Percentiles rank a stretch among this genome's conserved stretches.
Evolutionary conservation across 495 filamentous ascomycete genomes (phyloP).

Genomic region (Aspergillus nanangensis): DNA sequence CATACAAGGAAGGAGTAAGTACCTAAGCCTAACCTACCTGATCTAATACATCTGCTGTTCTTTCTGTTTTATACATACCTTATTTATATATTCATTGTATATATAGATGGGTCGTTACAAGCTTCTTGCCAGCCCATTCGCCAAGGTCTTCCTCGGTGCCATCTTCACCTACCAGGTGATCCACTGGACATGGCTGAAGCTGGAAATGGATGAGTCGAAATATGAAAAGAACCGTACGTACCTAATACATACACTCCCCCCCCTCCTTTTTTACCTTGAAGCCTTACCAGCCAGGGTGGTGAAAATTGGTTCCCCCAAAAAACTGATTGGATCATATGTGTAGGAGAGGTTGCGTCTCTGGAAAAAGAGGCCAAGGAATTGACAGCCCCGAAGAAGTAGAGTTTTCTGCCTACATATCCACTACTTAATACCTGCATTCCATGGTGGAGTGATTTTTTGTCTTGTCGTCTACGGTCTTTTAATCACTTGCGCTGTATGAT

Average conservation of each 20-base stretch:
- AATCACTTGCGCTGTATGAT: too few species aligned
- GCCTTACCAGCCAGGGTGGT: background rate
- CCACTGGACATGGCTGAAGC: conserved; percentile 81
- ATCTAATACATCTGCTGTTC: too few species aligned
- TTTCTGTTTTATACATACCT: background rate
- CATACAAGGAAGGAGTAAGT: conserved; percentile 20
- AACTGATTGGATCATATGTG: background rate
- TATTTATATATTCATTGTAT: background rate
- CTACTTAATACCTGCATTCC: too few species aligned
- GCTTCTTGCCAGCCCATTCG: conserved; percentile 71
- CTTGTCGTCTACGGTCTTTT: too few species aligned
- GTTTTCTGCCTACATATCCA: background rate
- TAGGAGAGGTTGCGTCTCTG: conserved; percentile 38
- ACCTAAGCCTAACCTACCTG: too few species aligned
- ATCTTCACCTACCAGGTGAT: conserved; percentile 83
- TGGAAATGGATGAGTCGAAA: conserved; percentile 75
- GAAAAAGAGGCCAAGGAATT: conserved; percentile 41
- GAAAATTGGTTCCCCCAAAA: too few species aligned
- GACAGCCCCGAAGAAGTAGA: conserved; percentile 26
- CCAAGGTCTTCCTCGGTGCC: conserved; percentile 80
- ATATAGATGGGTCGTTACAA: conserved; percentile 58
- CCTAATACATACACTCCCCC: too few species aligned
- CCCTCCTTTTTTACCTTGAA: background rate
- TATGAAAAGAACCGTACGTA: conserved; percentile 52
- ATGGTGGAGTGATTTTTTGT: too few species aligned